phyloP scores from a whole-genome alignment of 1,284 basidiomycete species.

The Ustanciosporium gigantosporum region DNA sequence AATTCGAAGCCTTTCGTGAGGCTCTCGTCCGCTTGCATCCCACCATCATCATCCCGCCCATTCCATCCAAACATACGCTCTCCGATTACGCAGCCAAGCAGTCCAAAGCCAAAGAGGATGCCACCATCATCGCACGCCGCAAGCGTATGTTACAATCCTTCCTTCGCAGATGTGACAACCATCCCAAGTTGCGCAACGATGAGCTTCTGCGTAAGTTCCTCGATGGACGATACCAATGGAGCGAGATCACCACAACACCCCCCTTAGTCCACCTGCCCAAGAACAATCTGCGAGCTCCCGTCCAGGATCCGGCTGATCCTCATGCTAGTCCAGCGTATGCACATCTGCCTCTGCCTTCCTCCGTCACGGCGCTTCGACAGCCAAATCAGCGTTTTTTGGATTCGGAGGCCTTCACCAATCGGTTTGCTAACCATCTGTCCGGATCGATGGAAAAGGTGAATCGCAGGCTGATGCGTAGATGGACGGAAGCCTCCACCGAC shows the following conservation, averaged over 20 bases:
- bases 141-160: conserved; percentile 96
- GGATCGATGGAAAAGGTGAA: conserved; percentile 96
- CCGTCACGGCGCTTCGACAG: conserved; percentile 62
- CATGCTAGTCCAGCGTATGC: conserved; percentile 75
- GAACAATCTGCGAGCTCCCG: conserved; percentile 91
- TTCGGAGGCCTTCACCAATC: conserved; percentile 93
- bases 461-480: conserved; percentile 84
- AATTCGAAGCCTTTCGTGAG: conserved; percentile 89
- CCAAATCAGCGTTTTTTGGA: conserved; percentile 76
- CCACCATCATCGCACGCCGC: conserved; percentile 83
- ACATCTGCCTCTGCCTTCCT: conserved; percentile 77
- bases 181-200: conserved; percentile 90
- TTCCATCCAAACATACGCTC: conserved; percentile 93
- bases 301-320: conserved; percentile 86
- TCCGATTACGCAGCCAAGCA: conserved; percentile 97
- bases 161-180: conserved; percentile 81
- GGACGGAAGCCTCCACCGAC: conserved; percentile 89
- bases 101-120: conserved; percentile 93
- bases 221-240: conserved; percentile 91
- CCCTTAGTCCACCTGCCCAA: conserved; percentile 88
- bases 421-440: conserved; percentile 87
- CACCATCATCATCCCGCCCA: conserved; percentile 93
- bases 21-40: conserved; percentile 87
- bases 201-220: conserved; percentile 93
- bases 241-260: conserved; percentile 64